Conservation (phyloP, 257 asterid genomes). For the Plantago ovata region DNA sequence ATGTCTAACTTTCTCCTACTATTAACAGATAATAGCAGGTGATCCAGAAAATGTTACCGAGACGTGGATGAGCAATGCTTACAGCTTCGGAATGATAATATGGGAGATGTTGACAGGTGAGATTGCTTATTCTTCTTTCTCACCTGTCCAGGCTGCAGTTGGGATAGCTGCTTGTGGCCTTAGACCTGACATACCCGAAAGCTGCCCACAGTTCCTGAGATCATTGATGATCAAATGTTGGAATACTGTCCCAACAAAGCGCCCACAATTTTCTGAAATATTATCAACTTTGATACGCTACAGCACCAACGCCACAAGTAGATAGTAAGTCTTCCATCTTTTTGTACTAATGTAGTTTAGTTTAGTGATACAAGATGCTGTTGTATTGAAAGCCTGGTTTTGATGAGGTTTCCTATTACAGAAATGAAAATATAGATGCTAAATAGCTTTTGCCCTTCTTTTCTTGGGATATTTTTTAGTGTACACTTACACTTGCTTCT, state of each 20-base stretch:
- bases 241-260: conserved; percentile 80
- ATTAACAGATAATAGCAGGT: conserved; percentile 83
- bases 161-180: conserved; percentile 99
- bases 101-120: conserved; percentile 95
- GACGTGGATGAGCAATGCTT: conserved; percentile 95
- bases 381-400: conserved; percentile 18
- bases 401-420: conserved; percentile 4
- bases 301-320: conserved; percentile 40
- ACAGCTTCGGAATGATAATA: conserved; percentile 84
- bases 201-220: conserved; percentile 70
- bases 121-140: conserved; percentile 84
- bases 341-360: conserved; percentile 9
- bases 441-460: too few species aligned
- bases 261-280: conserved; percentile 85
- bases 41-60: conserved; percentile 89
- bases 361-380: conserved; percentile 17
- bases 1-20: conserved; percentile 14
- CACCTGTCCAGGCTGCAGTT: conserved; percentile 99
- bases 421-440: conserved; percentile 20
- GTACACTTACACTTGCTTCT: too few species aligned
- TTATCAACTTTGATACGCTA: conserved; percentile 44
- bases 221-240: conserved; percentile 83
- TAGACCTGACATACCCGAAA: conserved; percentile 84
- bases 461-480: too few species aligned
- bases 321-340: conserved; percentile 36